Base-by-base conservation (phyloP, 129 eudicot genomes). In the Tanacetum coccineum region DNA sequence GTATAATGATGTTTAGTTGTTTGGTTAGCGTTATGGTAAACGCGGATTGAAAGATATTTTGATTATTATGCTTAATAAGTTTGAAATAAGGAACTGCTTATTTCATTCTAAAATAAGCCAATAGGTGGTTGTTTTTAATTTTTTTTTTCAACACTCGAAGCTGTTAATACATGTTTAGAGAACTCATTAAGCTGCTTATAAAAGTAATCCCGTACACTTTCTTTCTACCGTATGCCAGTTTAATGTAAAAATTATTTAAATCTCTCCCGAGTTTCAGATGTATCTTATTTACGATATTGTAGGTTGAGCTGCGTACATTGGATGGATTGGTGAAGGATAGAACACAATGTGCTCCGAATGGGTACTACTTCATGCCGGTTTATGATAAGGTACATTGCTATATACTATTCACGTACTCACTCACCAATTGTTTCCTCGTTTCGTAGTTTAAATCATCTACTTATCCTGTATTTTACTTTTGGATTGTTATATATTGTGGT, bases 321-420 rank as follows among this genome's bases (percentile, higher is more conserved):
- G 99, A 94, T 78, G 99, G 97, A 30, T 79, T 94, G 88, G 88
- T 94, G 71, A 94, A 94, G 85, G 99, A 94, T 59, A 83, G 93
- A 70, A 94, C 97, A 8, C 97, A 89, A 25, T 94, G 99, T 85
- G 99, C 99, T 80, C 99, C 99, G 2, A 94, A 94, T 60, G 99
- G 99, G 62, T 94, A 94, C 84, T 94, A 94, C 81, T 94, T 94
- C 81, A 94, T 94, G 63, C 99, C 99, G n/a, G 99, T 94, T 76
- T 94, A 94, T 63, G 99, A 94, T 76, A 94, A 94, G 97, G 99
- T 94, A 74, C 15, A 18, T 6, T 51, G 28, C 17, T 47, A 48
- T 47, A 49, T 22, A 9, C 72, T 58, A 45, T 58, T 39, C 54
- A 39, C 50, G 1, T 67, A 66, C 26, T 18, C 6, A 32, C 46